phyloP scores from a whole-genome alignment of 106 monocot genomes.

The Platanthera guangdongensis region DNA sequence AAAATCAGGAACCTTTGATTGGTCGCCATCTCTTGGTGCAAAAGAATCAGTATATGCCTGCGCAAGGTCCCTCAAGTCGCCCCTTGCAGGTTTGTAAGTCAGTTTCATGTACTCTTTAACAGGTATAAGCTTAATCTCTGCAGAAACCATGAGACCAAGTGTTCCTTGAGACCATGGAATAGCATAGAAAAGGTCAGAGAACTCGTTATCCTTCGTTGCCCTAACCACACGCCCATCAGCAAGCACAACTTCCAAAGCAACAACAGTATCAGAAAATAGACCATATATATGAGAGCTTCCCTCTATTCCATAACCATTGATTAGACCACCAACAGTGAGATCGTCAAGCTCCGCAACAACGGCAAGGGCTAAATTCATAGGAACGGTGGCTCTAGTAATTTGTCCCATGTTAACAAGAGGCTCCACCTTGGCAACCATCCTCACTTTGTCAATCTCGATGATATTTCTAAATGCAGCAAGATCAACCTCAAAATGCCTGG shows the following conservation, averaged over 20 bases:
- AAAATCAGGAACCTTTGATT: slow-evolving; percentile 25
- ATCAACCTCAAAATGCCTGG: slow-evolving; percentile 32
- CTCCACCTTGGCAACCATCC: slow-evolving; percentile 30
- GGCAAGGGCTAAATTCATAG: slow-evolving; percentile 33
- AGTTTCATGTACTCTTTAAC: slow-evolving; percentile 39
- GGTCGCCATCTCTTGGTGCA: slow-evolving; percentile 30
- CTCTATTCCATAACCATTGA: slow-evolving; percentile 35
- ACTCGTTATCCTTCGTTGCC: slow-evolving; percentile 31
- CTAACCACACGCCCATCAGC: slow-evolving; percentile 29
- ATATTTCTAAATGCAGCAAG: slow-evolving; percentile 24
- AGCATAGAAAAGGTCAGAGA: slow-evolving; percentile 29
- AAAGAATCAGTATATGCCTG: slow-evolving; percentile 34
- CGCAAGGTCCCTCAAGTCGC: slow-evolving; percentile 21
- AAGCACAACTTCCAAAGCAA: slow-evolving; percentile 28
- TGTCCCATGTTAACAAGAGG: slow-evolving; percentile 42
- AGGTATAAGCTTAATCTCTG: slow-evolving; percentile 33
- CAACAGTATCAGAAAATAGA: slow-evolving; percentile 30
- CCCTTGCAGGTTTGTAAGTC: slow-evolving; percentile 24
- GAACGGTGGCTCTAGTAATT: slow-evolving; percentile 21
- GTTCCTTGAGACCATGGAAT: slow-evolving; percentile 36
- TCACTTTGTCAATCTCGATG: slow-evolving; percentile 26
- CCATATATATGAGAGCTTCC: slow-evolving; percentile 37
- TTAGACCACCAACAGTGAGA: slow-evolving; percentile 29
- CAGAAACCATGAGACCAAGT: slow-evolving; percentile 22
- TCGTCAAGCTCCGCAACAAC: slow-evolving; percentile 30